Conservation (phyloP, 345 rosid species). For the Rhodamnia argentea region DNA sequence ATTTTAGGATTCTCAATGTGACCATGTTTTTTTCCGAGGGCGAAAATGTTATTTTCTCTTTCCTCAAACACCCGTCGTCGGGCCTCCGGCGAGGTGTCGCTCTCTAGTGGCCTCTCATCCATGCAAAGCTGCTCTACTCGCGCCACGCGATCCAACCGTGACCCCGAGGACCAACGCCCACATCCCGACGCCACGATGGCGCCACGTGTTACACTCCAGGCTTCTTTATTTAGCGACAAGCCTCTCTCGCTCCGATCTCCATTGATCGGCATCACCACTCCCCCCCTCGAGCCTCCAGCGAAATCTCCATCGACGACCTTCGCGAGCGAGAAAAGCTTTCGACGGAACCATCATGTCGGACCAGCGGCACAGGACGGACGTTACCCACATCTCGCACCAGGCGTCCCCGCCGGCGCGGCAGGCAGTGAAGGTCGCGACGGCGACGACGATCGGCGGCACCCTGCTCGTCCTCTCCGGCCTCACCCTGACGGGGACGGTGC, state of each 20-base stretch:
- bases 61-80: background rate
- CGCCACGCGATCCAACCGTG: background rate
- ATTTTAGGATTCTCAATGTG: background rate
- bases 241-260: background rate
- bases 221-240: background rate
- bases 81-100: background rate
- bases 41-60: no score
- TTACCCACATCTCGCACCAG: constrained; percentile 9
- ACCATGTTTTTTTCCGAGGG: no score
- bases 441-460: constrained; percentile 40
- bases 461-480: constrained; percentile 56
- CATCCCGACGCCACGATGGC: background rate
- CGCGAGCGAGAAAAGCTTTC: background rate
- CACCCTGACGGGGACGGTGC: constrained; percentile 44
- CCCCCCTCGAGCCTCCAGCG: background rate
- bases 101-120: background rate
- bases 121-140: background rate
- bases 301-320: background rate
- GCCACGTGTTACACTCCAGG: background rate
- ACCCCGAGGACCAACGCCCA: background rate
- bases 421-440: constrained; percentile 41
- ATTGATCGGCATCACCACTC: background rate
- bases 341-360: constrained; percentile 5
- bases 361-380: background rate
- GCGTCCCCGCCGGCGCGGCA: constrained; percentile 16